Evolutionary conservation across 805 yeast genomes (phyloP), one percentile per base, ranked within the genome.

Genomic region (Yamadazyma tumulicola): DNA sequence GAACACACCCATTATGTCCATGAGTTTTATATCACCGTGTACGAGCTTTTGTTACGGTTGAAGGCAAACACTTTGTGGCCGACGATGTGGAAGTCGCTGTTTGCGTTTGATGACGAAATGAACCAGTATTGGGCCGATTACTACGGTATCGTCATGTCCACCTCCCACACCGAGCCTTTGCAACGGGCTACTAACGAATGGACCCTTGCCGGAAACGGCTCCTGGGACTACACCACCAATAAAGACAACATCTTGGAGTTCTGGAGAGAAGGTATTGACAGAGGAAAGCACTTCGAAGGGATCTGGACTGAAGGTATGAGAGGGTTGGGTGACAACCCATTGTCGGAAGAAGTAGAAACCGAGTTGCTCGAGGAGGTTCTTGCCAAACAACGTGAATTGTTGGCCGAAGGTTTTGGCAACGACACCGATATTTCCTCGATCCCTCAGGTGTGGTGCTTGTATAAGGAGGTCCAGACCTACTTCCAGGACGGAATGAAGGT

Each of bases 401-500:
- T 46, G 23, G 4, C 11, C 1, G 38, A 44, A 20, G 44, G 33
- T 8, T 45, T 46, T 29, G 43, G 39, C 1, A 31, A 37, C 14
- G 23, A 16, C 16, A 38, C 38, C 4, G 33, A 39, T 29, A 29
- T 46, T n/a, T 36, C 45, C 4, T 31, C 32, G 13, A 37, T 46
- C 23, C 50, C 50, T n/a, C 50, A 46, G 29, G 46, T 35, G 14
- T 46, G 50, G 50, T 46, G 50, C 34, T 35, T 46, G 12, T 46
- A 46, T 25, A 46, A 46, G 27, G 50, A 46, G 32, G 50, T 46
- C 9, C 50, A 46, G 29, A 36, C 41, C 26, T 46, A 44, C 22
- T 46, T 34, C 27, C 34, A 46, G 33, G 29, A 28, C 17, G 50
- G 50, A 10, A 42, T 46, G 48, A 14, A 35, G 14, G 50, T 46